Base-by-base conservation (phyloP, 177 flowering plant genomes). In the Vitis hybrid region DNA sequence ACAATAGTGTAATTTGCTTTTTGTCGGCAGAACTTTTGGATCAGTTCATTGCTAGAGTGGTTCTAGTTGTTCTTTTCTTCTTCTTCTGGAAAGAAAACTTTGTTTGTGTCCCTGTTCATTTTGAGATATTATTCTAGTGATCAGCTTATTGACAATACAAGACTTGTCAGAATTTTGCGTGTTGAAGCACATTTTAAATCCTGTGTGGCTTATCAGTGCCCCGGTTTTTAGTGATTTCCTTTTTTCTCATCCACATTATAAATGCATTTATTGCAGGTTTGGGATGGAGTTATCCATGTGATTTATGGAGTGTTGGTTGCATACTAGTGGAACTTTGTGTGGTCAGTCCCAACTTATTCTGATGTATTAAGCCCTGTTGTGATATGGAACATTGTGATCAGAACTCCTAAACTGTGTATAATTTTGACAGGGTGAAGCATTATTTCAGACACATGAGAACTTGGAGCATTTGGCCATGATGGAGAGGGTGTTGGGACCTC, bases 381-480 rank as follows among this genome's bases (percentile, higher is more conserved):
- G 35, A 55, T 17, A 5, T 64, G 21, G 51, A 68, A 30, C n/a
- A 46, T n/a, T 30, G 17, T 61, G 24, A 13, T 63, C n/a, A 3
- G 57, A 61, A 51, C 30, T 59, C 52, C 48, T 76, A 58, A 70
- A 65, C 9, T 13, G 17, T 53, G 54, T 32, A 62, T 20, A 18
- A 61, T 66, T 68, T 68, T 68, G 76, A 65, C 81, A 93, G 98
- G 98, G 98, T 58, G 85, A 84, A 77, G 90, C 88, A 64, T 71
- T 91, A 69, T 93, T 93, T 75, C 93, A 90, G 68, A 93, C 98
- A 3, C 98, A 91, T 78, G 98, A 91, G 76, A 91, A 89, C 79
- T 79, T 93, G 78, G 98, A 93, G 78, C 98, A 93, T 71, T 77
- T 93, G 73, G 96, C 96, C 17, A 93, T 93, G 98, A 93, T 93